Evolutionary conservation across 768 basidiomycete species (phyloP).

Genomic region (Termitomyces eurrhizus): DNA sequence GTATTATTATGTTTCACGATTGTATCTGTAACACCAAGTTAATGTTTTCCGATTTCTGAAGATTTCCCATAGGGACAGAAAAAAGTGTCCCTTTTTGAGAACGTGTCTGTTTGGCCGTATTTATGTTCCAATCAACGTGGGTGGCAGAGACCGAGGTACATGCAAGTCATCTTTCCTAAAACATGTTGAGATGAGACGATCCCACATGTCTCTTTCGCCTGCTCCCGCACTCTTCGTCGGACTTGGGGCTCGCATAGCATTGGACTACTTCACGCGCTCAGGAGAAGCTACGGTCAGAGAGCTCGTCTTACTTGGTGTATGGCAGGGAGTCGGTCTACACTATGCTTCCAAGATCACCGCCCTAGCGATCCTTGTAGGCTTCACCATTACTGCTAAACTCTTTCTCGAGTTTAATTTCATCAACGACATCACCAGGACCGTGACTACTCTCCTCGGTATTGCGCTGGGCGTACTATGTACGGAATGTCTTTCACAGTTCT

Average conservation of each 20-base stretch:
- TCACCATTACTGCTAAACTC: slow-evolving; percentile 59
- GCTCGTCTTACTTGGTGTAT: slow-evolving; percentile 63
- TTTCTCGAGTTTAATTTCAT: slow-evolving; percentile 54
- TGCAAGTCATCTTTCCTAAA: not conserved
- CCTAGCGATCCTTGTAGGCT: slow-evolving; percentile 51
- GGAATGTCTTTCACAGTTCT: slow-evolving; percentile 63
- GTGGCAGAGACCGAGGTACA: not conserved
- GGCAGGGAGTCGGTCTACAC: slow-evolving; percentile 75
- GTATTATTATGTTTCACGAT: not conserved
- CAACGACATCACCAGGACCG: slow-evolving; percentile 51
- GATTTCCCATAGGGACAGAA: no score
- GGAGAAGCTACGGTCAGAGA: slow-evolving; percentile 49
- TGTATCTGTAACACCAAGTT: not conserved
- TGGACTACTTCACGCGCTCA: slow-evolving; percentile 53
- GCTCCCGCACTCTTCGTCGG: slow-evolving; percentile 71
- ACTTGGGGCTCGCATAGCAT: slow-evolving; percentile 65
- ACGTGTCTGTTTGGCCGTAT: not conserved
- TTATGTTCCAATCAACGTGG: not conserved
- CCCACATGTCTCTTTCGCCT: slow-evolving; percentile 38
- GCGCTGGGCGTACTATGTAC: slow-evolving; percentile 68
- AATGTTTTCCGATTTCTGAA: not conserved
- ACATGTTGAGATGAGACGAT: slow-evolving; percentile 2
- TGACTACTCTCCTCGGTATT: slow-evolving; percentile 61
- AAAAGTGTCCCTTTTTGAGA: not conserved
- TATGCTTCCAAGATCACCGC: slow-evolving; percentile 55